Percentiles rank a stretch among this genome's conserved stretches.
Conservation (phyloP, 1,284 basidiomycete genomes). For the Irpex sp. region DNA sequence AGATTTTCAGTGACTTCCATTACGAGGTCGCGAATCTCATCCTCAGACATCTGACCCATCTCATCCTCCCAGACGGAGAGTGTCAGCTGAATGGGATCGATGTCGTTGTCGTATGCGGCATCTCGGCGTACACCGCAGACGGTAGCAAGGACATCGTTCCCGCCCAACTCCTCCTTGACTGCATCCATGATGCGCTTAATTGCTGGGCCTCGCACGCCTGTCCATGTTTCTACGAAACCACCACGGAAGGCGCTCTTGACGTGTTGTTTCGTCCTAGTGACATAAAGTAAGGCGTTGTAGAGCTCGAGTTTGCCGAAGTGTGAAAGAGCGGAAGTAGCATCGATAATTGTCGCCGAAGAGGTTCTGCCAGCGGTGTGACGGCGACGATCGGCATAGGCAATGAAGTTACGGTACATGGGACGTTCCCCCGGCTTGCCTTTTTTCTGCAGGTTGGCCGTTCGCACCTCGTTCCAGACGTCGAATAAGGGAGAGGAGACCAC, state of each 20-base stretch:
- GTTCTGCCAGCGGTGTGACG: not conserved
- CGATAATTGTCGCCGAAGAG: not conserved
- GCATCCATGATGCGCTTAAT: conserved; percentile 49
- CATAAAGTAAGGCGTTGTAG: conserved; percentile 36
- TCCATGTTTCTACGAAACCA: conserved; percentile 49
- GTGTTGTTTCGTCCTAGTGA: conserved; percentile 29
- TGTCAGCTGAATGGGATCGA: conserved; percentile 11
- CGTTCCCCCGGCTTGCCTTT: conserved; percentile 40
- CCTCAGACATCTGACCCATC: conserved; percentile 23
- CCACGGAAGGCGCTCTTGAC: conserved; percentile 50
- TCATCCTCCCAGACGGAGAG: conserved; percentile 23
- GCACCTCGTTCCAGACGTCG: conserved; percentile 29
- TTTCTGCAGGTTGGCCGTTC: conserved; percentile 23
- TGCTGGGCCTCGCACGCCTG: conserved; percentile 42
- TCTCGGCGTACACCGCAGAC: not conserved
- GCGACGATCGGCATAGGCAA: conserved; percentile 38
- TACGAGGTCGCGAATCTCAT: conserved; percentile 22
- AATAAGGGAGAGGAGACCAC: conserved; percentile 49
- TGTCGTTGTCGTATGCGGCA: not conserved
- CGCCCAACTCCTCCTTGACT: conserved; percentile 38
- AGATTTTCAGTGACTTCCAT: conserved; percentile 26
- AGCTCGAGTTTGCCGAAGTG: conserved; percentile 52
- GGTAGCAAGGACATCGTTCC: conserved; percentile 21
- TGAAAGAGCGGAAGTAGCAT: not conserved
- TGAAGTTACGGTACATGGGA: conserved; percentile 57